Evolutionary conservation across 1,284 basidiomycete genomes (phyloP).

Genomic region (Vanrija sp.): DNA sequence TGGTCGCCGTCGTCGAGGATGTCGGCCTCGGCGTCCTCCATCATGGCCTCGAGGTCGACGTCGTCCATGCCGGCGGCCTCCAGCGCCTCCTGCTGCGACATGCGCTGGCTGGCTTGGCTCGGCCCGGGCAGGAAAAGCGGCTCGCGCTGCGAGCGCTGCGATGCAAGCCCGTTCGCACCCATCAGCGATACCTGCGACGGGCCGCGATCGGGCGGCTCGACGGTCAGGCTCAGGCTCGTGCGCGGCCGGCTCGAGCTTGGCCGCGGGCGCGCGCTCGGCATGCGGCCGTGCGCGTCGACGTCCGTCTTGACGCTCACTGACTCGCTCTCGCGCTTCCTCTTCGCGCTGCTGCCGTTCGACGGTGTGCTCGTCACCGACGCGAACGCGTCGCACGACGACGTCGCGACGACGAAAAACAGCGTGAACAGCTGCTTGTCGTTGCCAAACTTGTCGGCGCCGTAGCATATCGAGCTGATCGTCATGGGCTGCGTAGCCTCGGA

Average conservation of each 20-base stretch:
- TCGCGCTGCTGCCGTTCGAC: constrained; percentile 1
- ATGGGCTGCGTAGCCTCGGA: constrained; percentile 44
- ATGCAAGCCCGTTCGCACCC: not conserved
- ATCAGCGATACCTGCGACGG: constrained; percentile 1
- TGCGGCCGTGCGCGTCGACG: not conserved
- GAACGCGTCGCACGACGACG: constrained; percentile 41
- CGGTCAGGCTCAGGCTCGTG: constrained; percentile 18
- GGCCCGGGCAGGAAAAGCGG: constrained; percentile 26
- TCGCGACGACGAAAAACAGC: constrained; percentile 46
- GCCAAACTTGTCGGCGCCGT: constrained; percentile 12
- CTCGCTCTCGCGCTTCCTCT: not conserved
- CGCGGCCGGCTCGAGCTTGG: constrained; percentile 4
- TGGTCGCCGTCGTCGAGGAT: not conserved
- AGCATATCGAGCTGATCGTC: constrained; percentile 28
- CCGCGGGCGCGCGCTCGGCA: not conserved
- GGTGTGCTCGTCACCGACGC: constrained; percentile 6
- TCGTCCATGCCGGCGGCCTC: constrained; percentile 27
- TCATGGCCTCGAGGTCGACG: constrained; percentile 22
- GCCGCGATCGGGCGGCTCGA: not conserved
- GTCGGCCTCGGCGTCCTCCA: constrained; percentile 20
- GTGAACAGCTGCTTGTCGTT: constrained; percentile 31
- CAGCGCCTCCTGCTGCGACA: constrained; percentile 33
- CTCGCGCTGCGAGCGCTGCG: constrained; percentile 4
- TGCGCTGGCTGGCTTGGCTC: constrained; percentile 14
- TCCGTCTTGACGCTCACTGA: not conserved